These are phyloP conservation scores for Stephania cephalantha DNA, from an alignment of 164 flowering plant genomes.

Conservation along the genomic window DNA sequence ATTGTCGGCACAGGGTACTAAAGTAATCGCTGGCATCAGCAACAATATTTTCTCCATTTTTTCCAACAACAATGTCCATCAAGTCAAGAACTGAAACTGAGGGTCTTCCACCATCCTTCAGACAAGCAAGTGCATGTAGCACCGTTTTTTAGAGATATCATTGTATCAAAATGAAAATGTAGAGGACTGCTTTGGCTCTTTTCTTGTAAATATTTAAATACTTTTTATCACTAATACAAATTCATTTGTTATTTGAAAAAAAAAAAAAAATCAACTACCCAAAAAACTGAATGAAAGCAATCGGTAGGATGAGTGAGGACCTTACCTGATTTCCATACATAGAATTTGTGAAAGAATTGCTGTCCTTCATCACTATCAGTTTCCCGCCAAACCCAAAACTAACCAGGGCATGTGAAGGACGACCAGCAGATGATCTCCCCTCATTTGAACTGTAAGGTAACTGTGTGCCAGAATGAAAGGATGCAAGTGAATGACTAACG, in stretches of 20 bases:
- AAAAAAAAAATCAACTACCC: neutral
- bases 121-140: slow-evolving; percentile 7
- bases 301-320: neutral
- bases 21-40: slow-evolving; percentile 43
- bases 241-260: no score
- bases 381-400: slow-evolving; percentile 99
- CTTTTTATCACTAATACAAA: no score
- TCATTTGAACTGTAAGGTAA: slow-evolving; percentile 12
- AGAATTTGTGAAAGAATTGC: slow-evolving; percentile 25
- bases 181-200: neutral
- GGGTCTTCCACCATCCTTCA: slow-evolving; percentile 56
- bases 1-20: slow-evolving; percentile 57
- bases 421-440: slow-evolving; percentile 80
- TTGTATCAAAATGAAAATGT: neutral
- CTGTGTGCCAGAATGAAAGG: slow-evolving; percentile 9
- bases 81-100: slow-evolving; percentile 66
- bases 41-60: slow-evolving; percentile 29
- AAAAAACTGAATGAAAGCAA: neutral
- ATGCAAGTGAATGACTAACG: slow-evolving; percentile 29
- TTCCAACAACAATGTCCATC: slow-evolving; percentile 52
- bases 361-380: slow-evolving; percentile 72
- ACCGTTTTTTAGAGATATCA: neutral
- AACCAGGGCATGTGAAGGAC: slow-evolving; percentile 92
- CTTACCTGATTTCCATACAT: slow-evolving; percentile 64
- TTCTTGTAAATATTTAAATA: no score